phyloP scores from a whole-genome alignment of 768 basidiomycete genomes.

The Neoboletus subvelutipes region DNA sequence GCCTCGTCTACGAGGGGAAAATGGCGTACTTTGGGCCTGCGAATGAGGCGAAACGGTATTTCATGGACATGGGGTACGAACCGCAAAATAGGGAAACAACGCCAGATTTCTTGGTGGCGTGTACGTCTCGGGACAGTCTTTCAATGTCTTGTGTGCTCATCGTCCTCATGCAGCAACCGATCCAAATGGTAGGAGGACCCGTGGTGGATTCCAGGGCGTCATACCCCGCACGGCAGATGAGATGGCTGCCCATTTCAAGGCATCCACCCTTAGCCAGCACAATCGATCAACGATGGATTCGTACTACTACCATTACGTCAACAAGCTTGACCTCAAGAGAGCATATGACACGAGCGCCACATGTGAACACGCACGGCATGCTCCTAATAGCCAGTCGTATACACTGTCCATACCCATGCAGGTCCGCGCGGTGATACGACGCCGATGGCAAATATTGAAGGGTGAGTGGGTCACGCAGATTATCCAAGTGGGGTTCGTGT shows the following conservation, averaged over 20 bases:
- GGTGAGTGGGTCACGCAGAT: slow-evolving; percentile 39
- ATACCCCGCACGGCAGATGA: slow-evolving; percentile 57
- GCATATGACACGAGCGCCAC: slow-evolving; percentile 49
- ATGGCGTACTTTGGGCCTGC: slow-evolving; percentile 9
- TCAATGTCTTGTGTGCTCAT: not conserved
- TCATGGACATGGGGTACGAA: slow-evolving; percentile 37
- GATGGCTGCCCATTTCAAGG: slow-evolving; percentile 49
- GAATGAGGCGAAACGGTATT: slow-evolving; percentile 1
- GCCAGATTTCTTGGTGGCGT: slow-evolving; percentile 55
- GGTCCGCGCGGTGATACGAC: slow-evolving; percentile 41
- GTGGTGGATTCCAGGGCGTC: slow-evolving; percentile 37
- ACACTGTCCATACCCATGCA: slow-evolving; percentile 47
- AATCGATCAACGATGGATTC: slow-evolving; percentile 48
- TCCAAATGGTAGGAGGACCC: slow-evolving; percentile 53
- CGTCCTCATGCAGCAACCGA: slow-evolving; percentile 45
- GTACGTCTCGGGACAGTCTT: slow-evolving; percentile 35
- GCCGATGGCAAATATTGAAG: slow-evolving; percentile 45
- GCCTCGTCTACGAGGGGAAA: slow-evolving; percentile 9
- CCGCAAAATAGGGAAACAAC: slow-evolving; percentile 58
- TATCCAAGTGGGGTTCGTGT: slow-evolving; percentile 36
- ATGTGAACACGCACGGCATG: slow-evolving; percentile 50
- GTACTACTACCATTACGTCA: slow-evolving; percentile 46
- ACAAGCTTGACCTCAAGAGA: slow-evolving; percentile 40
- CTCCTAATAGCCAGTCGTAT: slow-evolving; percentile 42
- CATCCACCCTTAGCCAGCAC: slow-evolving; percentile 37